Base-by-base conservation (phyloP, 805 yeast species). In the Lipomyces sp. region DNA sequence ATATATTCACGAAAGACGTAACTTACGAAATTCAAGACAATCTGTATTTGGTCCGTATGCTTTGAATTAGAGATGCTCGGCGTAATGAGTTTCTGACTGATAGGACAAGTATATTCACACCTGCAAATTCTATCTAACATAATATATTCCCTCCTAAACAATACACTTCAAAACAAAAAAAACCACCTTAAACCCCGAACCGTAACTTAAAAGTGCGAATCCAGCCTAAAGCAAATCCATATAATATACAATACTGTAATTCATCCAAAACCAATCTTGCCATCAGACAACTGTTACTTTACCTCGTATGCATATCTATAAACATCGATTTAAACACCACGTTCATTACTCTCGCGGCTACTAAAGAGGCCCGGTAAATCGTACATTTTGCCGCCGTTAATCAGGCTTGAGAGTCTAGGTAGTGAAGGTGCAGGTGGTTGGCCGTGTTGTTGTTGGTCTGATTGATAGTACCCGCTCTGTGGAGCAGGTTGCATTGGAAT, bases 341-440 rank as follows among this genome's bases (percentile, higher is more conserved):
- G 61, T 33, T 67, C 70, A 34, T 67, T 67, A 53, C 70, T 67
- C 59, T 67, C 70, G 30, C 70, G 67, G 35, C 68, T 67, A 33
- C 62, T 64, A 48, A 67, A 67, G 37, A 68, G 69, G 53, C 60
- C 34, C 29, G 67, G 70, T 35, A 64, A 51, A 6, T 64, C 69
- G 50, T 60, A 67, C 62, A 64, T 37, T 34, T 37, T 45, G n/a
- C 54, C 45, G n/a, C 63, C 39, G 54, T 48, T 66, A 5, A 59
- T 61, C 33, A 64, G 30, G 18, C 63, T 24, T 48, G 67, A 54
- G 10, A 64, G 13, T 13, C 68, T 13, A 29, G 64, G 69, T 32
- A 53, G 53, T 42, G 54, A 62, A 2, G 56, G 58, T 11, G 8
- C 51, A 2, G 39, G 58, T 24, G 57, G 58, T 33, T 62, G 69